phyloP scores from a whole-genome alignment of 306 rosid genomes.

The Vicia villosa region DNA sequence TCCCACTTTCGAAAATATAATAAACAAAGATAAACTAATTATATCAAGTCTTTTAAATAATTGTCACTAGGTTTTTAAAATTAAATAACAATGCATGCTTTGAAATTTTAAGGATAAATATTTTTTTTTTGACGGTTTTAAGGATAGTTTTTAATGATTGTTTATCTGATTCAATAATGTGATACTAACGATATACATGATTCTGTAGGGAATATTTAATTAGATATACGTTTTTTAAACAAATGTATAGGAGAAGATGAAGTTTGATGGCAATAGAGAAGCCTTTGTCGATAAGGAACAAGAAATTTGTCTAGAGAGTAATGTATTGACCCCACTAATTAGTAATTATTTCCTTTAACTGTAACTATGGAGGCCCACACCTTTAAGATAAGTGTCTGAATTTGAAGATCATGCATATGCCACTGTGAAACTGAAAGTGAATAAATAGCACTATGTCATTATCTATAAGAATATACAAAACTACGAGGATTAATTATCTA shows the following conservation, averaged over 20 bases:
- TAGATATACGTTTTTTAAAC: background rate
- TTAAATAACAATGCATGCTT: background rate
- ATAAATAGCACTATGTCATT: too few species aligned
- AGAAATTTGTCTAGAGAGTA: slow-evolving; percentile 47
- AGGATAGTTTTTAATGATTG: background rate
- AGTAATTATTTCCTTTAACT: slow-evolving; percentile 37
- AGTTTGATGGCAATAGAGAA: slow-evolving; percentile 46
- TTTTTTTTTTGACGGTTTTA: background rate
- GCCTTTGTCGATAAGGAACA: slow-evolving; percentile 79
- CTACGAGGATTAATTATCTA: too few species aligned
- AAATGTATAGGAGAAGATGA: background rate
- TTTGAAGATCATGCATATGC: too few species aligned
- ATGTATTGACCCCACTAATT: slow-evolving; percentile 37
- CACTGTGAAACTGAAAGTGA: too few species aligned
- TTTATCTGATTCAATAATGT: background rate
- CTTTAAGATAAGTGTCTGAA: slow-evolving; percentile 20
- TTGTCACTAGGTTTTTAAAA: background rate
- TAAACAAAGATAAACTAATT: background rate
- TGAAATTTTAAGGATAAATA: background rate
- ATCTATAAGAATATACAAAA: too few species aligned
- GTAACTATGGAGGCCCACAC: slow-evolving; percentile 45
- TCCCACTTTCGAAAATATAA: slow-evolving; percentile 30
- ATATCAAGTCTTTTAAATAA: background rate
- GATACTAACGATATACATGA: background rate
- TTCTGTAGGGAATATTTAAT: background rate